These are phyloP conservation scores for Cryptosporidium ubiquitum DNA, from an alignment of 169 alveolate species.

Conservation along the genomic window DNA sequence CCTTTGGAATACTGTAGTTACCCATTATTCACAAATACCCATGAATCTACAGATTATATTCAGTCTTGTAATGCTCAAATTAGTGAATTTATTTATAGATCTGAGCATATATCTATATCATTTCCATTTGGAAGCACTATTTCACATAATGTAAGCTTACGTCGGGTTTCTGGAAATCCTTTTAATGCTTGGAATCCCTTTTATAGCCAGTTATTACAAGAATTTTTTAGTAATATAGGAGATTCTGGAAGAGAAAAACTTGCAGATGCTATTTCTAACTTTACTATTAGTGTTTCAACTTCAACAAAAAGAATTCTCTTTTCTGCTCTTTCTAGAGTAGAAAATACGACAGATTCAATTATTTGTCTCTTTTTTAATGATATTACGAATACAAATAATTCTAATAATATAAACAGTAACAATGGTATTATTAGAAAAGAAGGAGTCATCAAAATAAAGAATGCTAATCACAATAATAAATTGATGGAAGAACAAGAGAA, in stretches of 20 bases:
- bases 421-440: neutral
- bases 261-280: neutral
- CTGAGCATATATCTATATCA: conserved; percentile 16
- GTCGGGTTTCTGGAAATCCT: conserved; percentile 47
- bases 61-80: conserved; percentile 54
- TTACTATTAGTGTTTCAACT: conserved; percentile 34
- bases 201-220: conserved; percentile 22
- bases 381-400: neutral
- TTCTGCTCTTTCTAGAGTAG: conserved; percentile 40
- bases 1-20: conserved; percentile 54
- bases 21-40: conserved; percentile 58
- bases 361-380: conserved; percentile 58
- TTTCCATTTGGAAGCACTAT: conserved; percentile 69
- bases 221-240: conserved; percentile 8
- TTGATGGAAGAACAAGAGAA: neutral
- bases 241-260: conserved; percentile 24
- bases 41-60: conserved; percentile 38
- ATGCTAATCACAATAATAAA: neutral
- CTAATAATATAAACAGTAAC: neutral
- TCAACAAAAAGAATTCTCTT: conserved; percentile 38
- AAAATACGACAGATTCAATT: conserved; percentile 60
- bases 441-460: neutral
- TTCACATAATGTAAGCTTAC: conserved; percentile 22
- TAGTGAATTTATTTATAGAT: conserved; percentile 46
- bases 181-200: conserved; percentile 64